Base-by-base conservation (phyloP, 2,329 filamentous ascomycete genomes). In the Helicocarpus griseus region DNA sequence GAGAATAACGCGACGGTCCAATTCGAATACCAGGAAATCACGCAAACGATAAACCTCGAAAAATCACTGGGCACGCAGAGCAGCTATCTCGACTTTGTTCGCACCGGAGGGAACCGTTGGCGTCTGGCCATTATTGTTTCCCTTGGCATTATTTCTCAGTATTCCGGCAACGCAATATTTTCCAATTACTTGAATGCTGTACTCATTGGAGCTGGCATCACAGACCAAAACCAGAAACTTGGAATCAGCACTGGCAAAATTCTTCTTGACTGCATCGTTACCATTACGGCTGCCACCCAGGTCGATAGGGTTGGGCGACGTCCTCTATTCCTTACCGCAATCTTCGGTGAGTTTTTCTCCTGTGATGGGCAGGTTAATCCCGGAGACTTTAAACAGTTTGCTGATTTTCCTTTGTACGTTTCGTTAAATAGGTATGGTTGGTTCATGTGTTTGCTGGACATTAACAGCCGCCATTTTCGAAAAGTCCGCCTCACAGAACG, bases 1-100 rank as follows among this genome's bases (percentile, higher is more conserved):
- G 64, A 61, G 50, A 71, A 77, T 62, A 78, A 85, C 60, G 64
- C 77, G 3, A 78, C 79, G 1, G 83, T 86, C 6, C 78, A 83
- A 59, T 82, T 82, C 62, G 80, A 86, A 63, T 83, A 76, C 63
- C 75, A 75, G 48, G 82, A 86, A 68, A 86, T 86, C 66, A 77
- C 77, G 60, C 76, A 82, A 60, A 83, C 81, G 11, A 77, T 86
- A 51, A 68, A 70, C 49, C 68, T 81, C 53, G 82, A 86, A 60
- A 75, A 75, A 55, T 65, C 73, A 48, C 69, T 71, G 51, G 67
- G 71, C 53, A 73, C 65, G 49, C 66, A 70, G 7, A 78, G 75
- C 44, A 76, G 70, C 54, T 86, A 83, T 63, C 55, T 77, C 14
- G 80, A 84, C 61, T 82, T 86, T 58, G 58, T 85, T 58, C 69